Evolutionary conservation across 2,329 filamentous ascomycete genomes (phyloP), one percentile per base, ranked within the genome.

Genomic region (Alternaria viburni): DNA sequence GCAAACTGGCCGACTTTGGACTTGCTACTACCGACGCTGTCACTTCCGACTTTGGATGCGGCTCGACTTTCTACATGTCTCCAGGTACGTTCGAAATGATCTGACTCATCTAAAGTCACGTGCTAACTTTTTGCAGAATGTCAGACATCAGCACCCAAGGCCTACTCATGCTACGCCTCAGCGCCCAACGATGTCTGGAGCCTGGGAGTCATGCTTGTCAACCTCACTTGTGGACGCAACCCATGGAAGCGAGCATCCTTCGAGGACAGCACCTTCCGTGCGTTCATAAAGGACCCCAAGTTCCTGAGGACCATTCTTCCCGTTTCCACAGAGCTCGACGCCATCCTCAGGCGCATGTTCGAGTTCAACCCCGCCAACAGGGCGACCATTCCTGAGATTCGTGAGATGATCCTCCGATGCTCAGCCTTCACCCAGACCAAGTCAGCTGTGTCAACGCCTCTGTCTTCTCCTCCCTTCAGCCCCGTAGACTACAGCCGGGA

Each of bases 21-120:
- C 88, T 99, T 59, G 96, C 96, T 63, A 98, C 93, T 23, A 90
- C 89, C 62, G 92, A 95, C 69, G 86, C 89, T 69, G 86, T 90
- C 71, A 97, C 95, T 68, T 91, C 93, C 73, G 96, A 99, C 80
- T 97, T 97, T 81, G 96, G 96, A 76, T 99, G 96, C 80, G 96
- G 96, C 68, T 98, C 96, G 30, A 98, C 95, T 13, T 98, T 98
- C 77, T 99, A 99, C 84, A 99, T 98, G 96, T 97, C 93, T 77
- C 96, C 96, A 88, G 95, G 95, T 97, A 91, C 81, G 88, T 84
- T 68, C 69, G 72, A 74, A 75, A 12, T 15, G 67, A 46, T 10
- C 41, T 36, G 21, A 28, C 17, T 49, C 43, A 30, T 23, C 5
- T 43, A 12, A 19, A 57, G 60, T 69, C 67, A 67, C 65, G 65